Conservation (phyloP, 2,329 filamentous ascomycete genomes). For the Aureobasidium sp. region DNA sequence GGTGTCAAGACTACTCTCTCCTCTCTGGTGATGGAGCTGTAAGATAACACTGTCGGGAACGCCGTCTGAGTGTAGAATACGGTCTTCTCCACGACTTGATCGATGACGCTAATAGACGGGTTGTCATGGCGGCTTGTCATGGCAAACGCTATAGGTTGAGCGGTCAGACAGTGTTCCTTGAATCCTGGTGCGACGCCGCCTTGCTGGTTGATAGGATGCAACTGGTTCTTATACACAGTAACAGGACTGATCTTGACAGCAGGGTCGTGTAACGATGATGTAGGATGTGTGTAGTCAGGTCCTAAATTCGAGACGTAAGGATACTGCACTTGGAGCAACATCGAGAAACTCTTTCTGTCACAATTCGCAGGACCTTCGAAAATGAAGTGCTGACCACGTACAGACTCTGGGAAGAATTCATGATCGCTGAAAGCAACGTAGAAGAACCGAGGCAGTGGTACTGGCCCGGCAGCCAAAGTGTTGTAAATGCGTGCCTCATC, state of each 20-base stretch:
- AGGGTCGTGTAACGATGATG: background rate
- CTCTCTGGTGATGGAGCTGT: constrained; percentile 70
- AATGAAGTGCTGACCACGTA: constrained; percentile 86
- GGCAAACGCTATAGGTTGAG: constrained; percentile 69
- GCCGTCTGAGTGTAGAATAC: constrained; percentile 74
- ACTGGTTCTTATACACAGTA: constrained; percentile 70
- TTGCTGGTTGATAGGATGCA: constrained; percentile 77
- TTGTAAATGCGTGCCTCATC: constrained; percentile 80
- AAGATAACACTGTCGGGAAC: constrained; percentile 83
- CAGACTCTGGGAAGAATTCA: constrained; percentile 69
- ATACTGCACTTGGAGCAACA: constrained; percentile 86
- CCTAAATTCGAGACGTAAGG: constrained; percentile 34
- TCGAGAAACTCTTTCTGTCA: constrained; percentile 70
- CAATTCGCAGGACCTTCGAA: constrained; percentile 76
- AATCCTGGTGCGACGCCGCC: constrained; percentile 74
- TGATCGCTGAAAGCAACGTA: constrained; percentile 74
- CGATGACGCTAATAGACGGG: constrained; percentile 52
- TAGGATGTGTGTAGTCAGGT: constrained; percentile 4
- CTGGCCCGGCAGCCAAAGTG: constrained; percentile 58
- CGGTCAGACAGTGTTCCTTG: constrained; percentile 75
- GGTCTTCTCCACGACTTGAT: constrained; percentile 74
- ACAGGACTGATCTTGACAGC: constrained; percentile 43
- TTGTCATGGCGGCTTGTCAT: constrained; percentile 62
- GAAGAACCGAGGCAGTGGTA: constrained; percentile 64
- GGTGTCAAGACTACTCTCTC: constrained; percentile 60